Percentiles rank a stretch among this genome's conserved stretches.
Evolutionary conservation across 2,329 filamentous ascomycete species (phyloP).

Genomic region (Ustulina deusta): DNA sequence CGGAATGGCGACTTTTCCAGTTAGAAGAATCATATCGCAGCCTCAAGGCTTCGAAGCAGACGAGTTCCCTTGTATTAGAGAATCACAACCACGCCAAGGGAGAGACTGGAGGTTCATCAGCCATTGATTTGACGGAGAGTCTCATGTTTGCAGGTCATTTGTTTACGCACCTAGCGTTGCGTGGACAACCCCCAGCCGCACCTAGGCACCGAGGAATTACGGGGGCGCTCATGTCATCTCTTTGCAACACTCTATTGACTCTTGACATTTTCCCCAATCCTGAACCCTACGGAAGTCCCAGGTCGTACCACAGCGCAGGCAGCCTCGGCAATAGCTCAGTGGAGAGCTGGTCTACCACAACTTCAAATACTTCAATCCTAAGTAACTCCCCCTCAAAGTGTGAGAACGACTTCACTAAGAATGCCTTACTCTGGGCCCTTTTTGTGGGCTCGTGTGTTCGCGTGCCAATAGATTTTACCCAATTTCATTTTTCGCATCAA

Average conservation of each 20-base stretch:
- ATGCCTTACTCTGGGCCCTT: constrained; percentile 51
- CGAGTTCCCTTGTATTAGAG: constrained; percentile 37
- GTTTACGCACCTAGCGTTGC: constrained; percentile 50
- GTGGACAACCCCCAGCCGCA: constrained; percentile 50
- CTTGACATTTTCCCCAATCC: constrained; percentile 46
- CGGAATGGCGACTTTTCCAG: constrained; percentile 50
- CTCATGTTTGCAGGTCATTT: constrained; percentile 49
- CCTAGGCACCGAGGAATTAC: constrained; percentile 48
- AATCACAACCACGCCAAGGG: constrained; percentile 30
- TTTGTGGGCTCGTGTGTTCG: constrained; percentile 51
- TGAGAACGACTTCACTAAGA: constrained; percentile 47
- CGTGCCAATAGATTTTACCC: constrained; percentile 34
- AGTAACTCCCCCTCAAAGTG: constrained; percentile 21
- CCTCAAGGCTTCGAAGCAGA: constrained; percentile 32
- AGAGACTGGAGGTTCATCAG: constrained; percentile 26
- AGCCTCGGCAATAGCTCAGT: constrained; percentile 36
- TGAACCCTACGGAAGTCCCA: constrained; percentile 37
- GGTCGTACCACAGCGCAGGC: constrained; percentile 36
- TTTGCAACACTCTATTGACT: constrained; percentile 45
- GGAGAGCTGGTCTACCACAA: constrained; percentile 38
- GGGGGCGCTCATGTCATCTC: constrained; percentile 47
- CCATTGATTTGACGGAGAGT: constrained; percentile 48
- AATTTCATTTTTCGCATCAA: constrained; percentile 37
- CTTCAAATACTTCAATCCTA: constrained; percentile 33
- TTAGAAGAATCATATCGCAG: constrained; percentile 45